phyloP scores from a whole-genome alignment of 176 grass and related monocot genomes.

The Oryza brachyantha region DNA sequence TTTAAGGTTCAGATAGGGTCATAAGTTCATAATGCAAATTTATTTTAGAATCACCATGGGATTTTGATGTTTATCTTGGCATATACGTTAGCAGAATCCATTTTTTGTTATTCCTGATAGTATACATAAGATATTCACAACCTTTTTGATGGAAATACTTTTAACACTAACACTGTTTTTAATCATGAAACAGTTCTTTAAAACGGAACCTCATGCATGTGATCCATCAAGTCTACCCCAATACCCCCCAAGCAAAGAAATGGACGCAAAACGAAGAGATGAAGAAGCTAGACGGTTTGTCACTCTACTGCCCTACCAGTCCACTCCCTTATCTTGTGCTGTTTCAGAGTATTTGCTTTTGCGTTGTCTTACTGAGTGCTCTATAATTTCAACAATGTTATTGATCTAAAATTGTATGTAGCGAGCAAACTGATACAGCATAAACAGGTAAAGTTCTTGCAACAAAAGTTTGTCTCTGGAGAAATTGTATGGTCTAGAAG shows the following conservation, averaged over 20 bases:
- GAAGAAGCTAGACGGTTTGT: slow-evolving; percentile 88
- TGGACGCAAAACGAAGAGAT: slow-evolving; percentile 79
- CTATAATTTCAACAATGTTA: background rate
- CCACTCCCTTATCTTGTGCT: background rate
- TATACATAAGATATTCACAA: background rate
- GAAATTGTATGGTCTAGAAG: slow-evolving; percentile 1
- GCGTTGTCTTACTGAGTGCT: slow-evolving; percentile 12
- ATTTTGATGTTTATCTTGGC: background rate
- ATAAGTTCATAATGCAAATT: background rate
- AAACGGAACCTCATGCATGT: slow-evolving; percentile 62
- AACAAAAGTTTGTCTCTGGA: background rate
- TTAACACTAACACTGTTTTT: slow-evolving; percentile 19
- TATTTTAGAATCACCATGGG: background rate
- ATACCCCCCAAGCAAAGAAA: slow-evolving; percentile 83
- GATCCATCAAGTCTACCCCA: slow-evolving; percentile 76
- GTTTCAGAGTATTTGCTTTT: background rate
- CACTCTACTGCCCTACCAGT: background rate
- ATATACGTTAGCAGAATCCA: background rate
- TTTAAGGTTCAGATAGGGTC: background rate
- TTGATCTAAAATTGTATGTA: slow-evolving; percentile 8
- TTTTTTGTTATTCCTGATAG: slow-evolving; percentile 13
- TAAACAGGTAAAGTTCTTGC: background rate
- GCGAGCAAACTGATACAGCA: background rate
- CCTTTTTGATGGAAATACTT: background rate
- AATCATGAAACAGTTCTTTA: slow-evolving; percentile 55